Evolutionary conservation across 2,329 filamentous ascomycete species (phyloP), one percentile per base, ranked within the genome.

Genomic region (Stagonosporopsis vannaccii): DNA sequence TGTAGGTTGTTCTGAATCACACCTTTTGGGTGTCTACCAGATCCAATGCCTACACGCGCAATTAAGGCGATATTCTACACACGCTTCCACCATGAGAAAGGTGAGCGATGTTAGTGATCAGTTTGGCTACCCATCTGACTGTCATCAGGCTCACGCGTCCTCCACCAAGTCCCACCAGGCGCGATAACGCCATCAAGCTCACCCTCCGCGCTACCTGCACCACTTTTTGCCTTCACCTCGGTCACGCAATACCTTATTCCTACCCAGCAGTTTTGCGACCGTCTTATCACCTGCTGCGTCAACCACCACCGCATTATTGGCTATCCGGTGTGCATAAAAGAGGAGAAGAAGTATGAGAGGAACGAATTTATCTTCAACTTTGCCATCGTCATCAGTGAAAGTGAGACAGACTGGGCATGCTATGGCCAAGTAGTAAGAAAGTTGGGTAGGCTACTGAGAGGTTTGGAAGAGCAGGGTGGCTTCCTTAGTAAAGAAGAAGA

Each of bases 281-380:
- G 92, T 62, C 88, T 93, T 58, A 84, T 98, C 59, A 90, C 90
- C 25, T 88, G 96, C 52, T 85, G 82, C 67, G 80, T 79, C n/a
- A 89, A 89, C 75, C 89, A 91, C 41, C 90, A 93, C 76, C 87
- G 88, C 55, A 87, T 99, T 51, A 84, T 99, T 30, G 92, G 93
- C 15, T 92, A 92, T 68, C 95, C 95, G 0, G 89, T 98, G 49
- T 94, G 92, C 72, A 91, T 98, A 71, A 65, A 74, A 11, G 86
- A 92, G 62, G 84, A 87, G 51, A 89, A 89, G 66, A 89, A 89
- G 65, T 97, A 98, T 72, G 87, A 90, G 70, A 89, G 95, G 56
- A 97, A 97, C 77, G 91, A 96, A 76, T 98, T 97, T 81, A 97
- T 97, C 72, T 99, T 98, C 85, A 98, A 98, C 77, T 97, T 98